phyloP scores from a whole-genome alignment of 192 early-diverging fungal species.

The Gaertneriomyces semiglobifer region DNA sequence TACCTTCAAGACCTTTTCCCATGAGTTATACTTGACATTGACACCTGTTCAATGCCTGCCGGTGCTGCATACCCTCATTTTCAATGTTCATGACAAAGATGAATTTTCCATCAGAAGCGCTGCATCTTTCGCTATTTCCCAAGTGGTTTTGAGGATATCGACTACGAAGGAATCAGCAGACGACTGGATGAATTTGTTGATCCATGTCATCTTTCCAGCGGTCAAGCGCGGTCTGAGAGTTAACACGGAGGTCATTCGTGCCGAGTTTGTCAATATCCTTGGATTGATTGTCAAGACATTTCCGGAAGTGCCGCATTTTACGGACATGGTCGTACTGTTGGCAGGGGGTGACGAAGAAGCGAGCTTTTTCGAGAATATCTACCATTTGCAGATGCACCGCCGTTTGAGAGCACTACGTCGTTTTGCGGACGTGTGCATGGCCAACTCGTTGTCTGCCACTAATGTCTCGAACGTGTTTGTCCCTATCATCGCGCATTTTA shows the following conservation, averaged over 20 bases:
- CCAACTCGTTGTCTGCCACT: slow-evolving; percentile 43
- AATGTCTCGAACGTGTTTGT: slow-evolving; percentile 71
- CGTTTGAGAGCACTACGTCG: slow-evolving; percentile 78
- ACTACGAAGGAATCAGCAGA: neutral
- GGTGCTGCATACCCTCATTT: slow-evolving; percentile 82
- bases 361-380: slow-evolving; percentile 92
- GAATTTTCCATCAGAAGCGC: slow-evolving; percentile 87
- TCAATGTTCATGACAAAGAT: slow-evolving; percentile 73
- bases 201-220: slow-evolving; percentile 64
- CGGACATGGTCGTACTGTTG: slow-evolving; percentile 62
- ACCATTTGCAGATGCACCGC: slow-evolving; percentile 94
- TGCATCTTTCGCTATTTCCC: slow-evolving; percentile 68
- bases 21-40: slow-evolving; percentile 64
- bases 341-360: slow-evolving; percentile 82
- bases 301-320: slow-evolving; percentile 55
- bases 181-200: slow-evolving; percentile 36
- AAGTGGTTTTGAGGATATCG: slow-evolving; percentile 55
- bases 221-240: slow-evolving; percentile 66
- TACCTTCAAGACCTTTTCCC: slow-evolving; percentile 67
- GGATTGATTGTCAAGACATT: slow-evolving; percentile 60
- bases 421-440: slow-evolving; percentile 47
- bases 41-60: slow-evolving; percentile 79
- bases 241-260: slow-evolving; percentile 54
- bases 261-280: slow-evolving; percentile 68
- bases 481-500: slow-evolving; percentile 84